Evolutionary conservation across 2,329 filamentous ascomycete species (phyloP).

Genomic region (Colletotrichum tamarilloi): DNA sequence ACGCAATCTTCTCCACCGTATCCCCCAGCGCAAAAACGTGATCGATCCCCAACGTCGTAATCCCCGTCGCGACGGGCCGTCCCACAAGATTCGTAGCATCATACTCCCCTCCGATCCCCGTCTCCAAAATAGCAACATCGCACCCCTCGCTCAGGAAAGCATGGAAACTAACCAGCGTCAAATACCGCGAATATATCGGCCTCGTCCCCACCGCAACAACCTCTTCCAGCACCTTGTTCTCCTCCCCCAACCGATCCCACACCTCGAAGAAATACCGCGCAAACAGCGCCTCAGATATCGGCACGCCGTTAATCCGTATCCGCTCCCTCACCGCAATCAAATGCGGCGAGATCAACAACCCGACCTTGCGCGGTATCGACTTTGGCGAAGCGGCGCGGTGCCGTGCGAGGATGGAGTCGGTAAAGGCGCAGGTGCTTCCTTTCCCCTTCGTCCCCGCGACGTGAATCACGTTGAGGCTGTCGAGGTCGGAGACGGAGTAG

Average conservation of each 20-base stretch:
- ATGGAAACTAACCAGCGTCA: slow-evolving; percentile 90
- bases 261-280: slow-evolving; percentile 84
- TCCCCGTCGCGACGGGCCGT: slow-evolving; percentile 67
- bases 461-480: slow-evolving; percentile 71
- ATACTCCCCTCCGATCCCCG: slow-evolving; percentile 93
- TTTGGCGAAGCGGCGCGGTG: slow-evolving; percentile 15
- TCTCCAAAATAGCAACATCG: slow-evolving; percentile 85
- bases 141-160: slow-evolving; percentile 82
- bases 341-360: slow-evolving; percentile 88
- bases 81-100: slow-evolving; percentile 88
- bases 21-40: slow-evolving; percentile 84
- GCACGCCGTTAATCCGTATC: slow-evolving; percentile 81
- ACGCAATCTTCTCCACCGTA: slow-evolving; percentile 83
- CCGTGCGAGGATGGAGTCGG: slow-evolving; percentile 76
- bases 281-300: slow-evolving; percentile 76
- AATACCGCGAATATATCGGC: slow-evolving; percentile 91
- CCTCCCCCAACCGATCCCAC: slow-evolving; percentile 72
- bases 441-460: slow-evolving; percentile 96
- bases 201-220: slow-evolving; percentile 71
- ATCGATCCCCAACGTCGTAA: slow-evolving; percentile 87
- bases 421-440: slow-evolving; percentile 86
- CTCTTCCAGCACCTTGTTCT: slow-evolving; percentile 51
- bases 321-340: slow-evolving; percentile 85
- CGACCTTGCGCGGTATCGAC: slow-evolving; percentile 59
- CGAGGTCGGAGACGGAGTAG: slow-evolving; percentile 47